phyloP scores from a whole-genome alignment of 1,284 basidiomycete species.

The Irpex sp. region DNA sequence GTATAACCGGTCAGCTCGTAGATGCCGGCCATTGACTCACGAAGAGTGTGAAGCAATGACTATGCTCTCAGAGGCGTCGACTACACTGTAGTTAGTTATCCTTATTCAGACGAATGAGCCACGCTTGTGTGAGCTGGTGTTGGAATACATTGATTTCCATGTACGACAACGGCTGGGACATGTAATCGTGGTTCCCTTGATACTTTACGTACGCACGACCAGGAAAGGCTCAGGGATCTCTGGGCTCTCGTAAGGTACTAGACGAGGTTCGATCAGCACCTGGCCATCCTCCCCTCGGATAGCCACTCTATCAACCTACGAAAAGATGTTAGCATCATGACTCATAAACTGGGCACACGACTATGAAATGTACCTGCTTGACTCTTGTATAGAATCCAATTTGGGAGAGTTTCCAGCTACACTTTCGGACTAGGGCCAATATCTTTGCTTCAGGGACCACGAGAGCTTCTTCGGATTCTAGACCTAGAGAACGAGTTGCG shows the following conservation, averaged over 20 bases:
- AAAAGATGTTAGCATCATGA: neutral
- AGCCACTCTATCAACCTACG: constrained; percentile 47
- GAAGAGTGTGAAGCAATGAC: too few species aligned
- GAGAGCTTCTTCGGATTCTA: constrained; percentile 23
- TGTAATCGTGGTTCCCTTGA: neutral
- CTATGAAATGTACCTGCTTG: constrained; percentile 41
- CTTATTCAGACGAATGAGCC: too few species aligned
- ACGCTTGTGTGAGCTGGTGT: too few species aligned
- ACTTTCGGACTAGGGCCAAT: constrained; percentile 25
- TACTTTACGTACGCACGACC: constrained; percentile 49
- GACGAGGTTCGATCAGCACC: constrained; percentile 32
- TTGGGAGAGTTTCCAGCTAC: constrained; percentile 27
- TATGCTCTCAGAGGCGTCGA: too few species aligned
- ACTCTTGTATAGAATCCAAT: constrained; percentile 39
- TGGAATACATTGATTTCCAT: too few species aligned
- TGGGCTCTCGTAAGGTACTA: constrained; percentile 55
- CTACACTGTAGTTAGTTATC: too few species aligned
- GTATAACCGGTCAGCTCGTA: too few species aligned
- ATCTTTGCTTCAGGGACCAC: constrained; percentile 20
- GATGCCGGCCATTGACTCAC: too few species aligned
- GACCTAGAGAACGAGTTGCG: constrained; percentile 45
- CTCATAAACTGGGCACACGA: neutral
- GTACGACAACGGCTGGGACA: too few species aligned
- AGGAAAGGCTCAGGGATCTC: constrained; percentile 73
- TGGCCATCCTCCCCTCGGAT: constrained; percentile 32